A percentile compares a stretch with the other conserved stretches of the same genome.
phyloP scores from a whole-genome alignment of 1,139 yeast species.

The Candida glucosophila region DNA sequence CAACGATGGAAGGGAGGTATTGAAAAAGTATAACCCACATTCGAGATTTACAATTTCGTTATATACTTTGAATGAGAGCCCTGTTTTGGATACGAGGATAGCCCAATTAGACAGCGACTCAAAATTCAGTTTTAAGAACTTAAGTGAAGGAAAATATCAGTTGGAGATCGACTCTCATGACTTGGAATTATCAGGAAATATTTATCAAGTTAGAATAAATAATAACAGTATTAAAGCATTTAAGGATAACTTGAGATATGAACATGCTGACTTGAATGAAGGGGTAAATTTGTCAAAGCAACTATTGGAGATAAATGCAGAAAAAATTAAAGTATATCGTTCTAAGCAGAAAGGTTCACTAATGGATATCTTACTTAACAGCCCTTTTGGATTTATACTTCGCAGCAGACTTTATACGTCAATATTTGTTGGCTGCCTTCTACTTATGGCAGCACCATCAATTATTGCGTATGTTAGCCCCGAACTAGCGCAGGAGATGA shows the following conservation, averaged over 20 bases:
- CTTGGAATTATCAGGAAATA: conserved; percentile 17
- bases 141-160: conserved; percentile 26
- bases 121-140: conserved; percentile 16
- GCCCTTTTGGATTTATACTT: conserved; percentile 39
- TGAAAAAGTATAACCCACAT: conserved; percentile 30
- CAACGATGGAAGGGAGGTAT: conserved; percentile 11
- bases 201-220: conserved; percentile 20
- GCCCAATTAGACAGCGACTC: conserved; percentile 19
- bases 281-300: conserved; percentile 9
- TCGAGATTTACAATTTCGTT: conserved; percentile 26
- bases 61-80: conserved; percentile 7
- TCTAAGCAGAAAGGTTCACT: conserved; percentile 28
- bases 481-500: conserved; percentile 27
- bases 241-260: conserved; percentile 14
- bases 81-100: conserved; percentile 5
- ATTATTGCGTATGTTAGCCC: conserved; percentile 25
- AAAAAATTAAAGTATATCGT: no score
- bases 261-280: conserved; percentile 12
- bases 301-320: conserved; percentile 18
- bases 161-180: conserved; percentile 30
- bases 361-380: conserved; percentile 24
- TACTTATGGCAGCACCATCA: conserved; percentile 28
- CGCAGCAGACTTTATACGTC: conserved; percentile 27
- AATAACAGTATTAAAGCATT: conserved; percentile 12
- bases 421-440: conserved; percentile 20